These are phyloP conservation scores for Globomyces pollinis-pini DNA, from an alignment of 192 early-diverging fungal genomes.

Conservation along the genomic window DNA sequence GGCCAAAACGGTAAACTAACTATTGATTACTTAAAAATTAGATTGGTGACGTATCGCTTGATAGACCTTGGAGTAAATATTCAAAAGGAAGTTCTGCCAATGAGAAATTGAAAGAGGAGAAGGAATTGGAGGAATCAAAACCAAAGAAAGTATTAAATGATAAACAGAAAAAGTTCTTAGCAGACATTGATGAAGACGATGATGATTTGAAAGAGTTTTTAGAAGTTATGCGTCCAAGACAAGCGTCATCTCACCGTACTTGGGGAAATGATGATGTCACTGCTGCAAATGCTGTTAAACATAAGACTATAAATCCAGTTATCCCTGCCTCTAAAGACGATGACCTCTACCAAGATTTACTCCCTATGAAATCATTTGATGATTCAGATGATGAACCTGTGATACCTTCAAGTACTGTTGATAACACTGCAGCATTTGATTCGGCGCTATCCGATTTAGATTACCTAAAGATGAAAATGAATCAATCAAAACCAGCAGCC, in stretches of 20 bases:
- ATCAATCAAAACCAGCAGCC: slow-evolving; percentile 7
- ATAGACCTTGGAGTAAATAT: slow-evolving; percentile 87
- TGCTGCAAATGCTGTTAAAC: slow-evolving; percentile 18
- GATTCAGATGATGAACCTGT: slow-evolving; percentile 15
- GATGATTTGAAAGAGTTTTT: slow-evolving; percentile 78
- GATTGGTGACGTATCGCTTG: slow-evolving; percentile 73
- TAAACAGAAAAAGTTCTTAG: slow-evolving; percentile 12
- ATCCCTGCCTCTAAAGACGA: slow-evolving; percentile 41
- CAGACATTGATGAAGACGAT: slow-evolving; percentile 52
- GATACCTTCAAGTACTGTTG: not conserved
- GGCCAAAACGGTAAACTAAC: slow-evolving; percentile 82
- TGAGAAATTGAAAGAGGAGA: slow-evolving; percentile 34
- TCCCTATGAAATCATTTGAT: slow-evolving; percentile 25
- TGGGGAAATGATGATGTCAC: slow-evolving; percentile 87
- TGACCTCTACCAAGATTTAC: slow-evolving; percentile 67
- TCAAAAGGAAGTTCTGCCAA: slow-evolving; percentile 77
- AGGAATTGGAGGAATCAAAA: slow-evolving; percentile 11
- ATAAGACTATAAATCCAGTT: not conserved
- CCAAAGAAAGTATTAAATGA: slow-evolving; percentile 10
- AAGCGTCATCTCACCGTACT: slow-evolving; percentile 53
- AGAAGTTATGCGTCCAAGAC: slow-evolving; percentile 79
- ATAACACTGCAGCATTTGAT: slow-evolving; percentile 30
- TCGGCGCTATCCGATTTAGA: slow-evolving; percentile 41
- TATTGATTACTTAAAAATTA: too few relatives aligned
- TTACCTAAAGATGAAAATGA: slow-evolving; percentile 44